Evolutionary conservation across 2,329 filamentous ascomycete species (phyloP).

Genomic region (Talaromyces pinophilus): DNA sequence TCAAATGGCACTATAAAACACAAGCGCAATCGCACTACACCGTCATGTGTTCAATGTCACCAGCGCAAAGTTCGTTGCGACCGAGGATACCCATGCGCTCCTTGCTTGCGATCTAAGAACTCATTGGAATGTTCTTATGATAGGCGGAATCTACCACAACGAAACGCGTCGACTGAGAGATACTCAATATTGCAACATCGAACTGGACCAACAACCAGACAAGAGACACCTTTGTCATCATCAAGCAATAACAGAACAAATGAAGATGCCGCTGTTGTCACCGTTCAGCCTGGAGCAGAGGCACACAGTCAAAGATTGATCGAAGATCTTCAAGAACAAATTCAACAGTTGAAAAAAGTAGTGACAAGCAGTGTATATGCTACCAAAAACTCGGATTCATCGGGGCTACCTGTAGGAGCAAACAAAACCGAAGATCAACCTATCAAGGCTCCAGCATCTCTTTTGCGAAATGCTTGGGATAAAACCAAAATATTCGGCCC

Average conservation of each 20-base stretch:
- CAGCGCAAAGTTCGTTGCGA: constrained; percentile 36
- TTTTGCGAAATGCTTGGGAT: constrained; percentile 1
- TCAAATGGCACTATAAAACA: constrained; percentile 18
- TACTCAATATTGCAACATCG: neutral
- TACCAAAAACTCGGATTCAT: neutral
- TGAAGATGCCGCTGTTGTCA: neutral
- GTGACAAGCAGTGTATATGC: neutral
- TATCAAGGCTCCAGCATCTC: neutral
- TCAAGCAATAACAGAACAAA: neutral
- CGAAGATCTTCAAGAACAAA: constrained; percentile 16
- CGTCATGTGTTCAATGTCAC: constrained; percentile 34
- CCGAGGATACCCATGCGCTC: constrained; percentile 31
- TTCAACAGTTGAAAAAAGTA: constrained; percentile 12
- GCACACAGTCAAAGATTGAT: constrained; percentile 9
- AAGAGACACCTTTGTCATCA: neutral
- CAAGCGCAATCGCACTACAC: constrained; percentile 33
- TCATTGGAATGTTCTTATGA: constrained; percentile 30
- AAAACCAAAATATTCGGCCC: constrained; percentile 17
- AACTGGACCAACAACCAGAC: neutral
- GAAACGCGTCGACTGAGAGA: neutral
- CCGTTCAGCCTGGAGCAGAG: neutral
- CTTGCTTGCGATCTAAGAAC: constrained; percentile 29
- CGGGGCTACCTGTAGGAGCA: neutral
- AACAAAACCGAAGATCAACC: neutral
- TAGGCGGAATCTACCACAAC: neutral